Conservation (phyloP, 139 green algal genomes). For the Chlorella sp. region DNA sequence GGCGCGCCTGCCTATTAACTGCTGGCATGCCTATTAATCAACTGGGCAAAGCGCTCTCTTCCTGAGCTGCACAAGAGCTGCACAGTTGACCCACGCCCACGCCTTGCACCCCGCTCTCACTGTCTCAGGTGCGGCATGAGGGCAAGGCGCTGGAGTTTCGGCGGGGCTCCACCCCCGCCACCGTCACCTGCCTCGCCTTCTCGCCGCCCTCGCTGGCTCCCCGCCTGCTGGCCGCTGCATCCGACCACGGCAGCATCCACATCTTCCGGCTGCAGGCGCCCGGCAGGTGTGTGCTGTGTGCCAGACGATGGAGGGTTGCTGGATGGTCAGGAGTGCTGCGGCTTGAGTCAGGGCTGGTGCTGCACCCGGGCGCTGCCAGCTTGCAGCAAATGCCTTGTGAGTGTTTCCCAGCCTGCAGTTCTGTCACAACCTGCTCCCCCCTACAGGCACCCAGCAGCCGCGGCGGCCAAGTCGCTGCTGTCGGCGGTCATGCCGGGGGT, state of each 20-base stretch:
- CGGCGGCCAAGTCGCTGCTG: constrained; percentile 55
- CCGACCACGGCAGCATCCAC: constrained; percentile 79
- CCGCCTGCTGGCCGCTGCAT: constrained; percentile 71
- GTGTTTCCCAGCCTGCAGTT: too few species aligned
- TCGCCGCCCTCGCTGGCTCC: constrained; percentile 48
- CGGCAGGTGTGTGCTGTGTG: constrained; percentile 24
- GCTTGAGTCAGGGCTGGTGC: too few species aligned
- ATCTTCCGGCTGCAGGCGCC: constrained; percentile 63
- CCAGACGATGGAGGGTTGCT: too few species aligned
- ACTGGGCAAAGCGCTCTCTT: too few species aligned
- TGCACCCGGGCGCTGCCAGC: too few species aligned
- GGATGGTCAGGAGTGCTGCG: neutral
- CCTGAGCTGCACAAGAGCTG: too few species aligned
- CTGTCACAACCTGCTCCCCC: too few species aligned
- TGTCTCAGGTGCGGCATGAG: constrained; percentile 3
- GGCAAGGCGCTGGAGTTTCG: constrained; percentile 57
- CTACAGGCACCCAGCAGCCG: constrained; percentile 34
- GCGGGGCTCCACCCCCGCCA: constrained; percentile 64
- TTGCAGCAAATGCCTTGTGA: too few species aligned
- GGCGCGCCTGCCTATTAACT: too few species aligned
- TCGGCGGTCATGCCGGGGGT: constrained; percentile 63
- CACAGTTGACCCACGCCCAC: too few species aligned
- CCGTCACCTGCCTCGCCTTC: constrained; percentile 78
- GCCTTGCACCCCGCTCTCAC: too few species aligned
- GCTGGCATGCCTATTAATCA: too few species aligned